Evolutionary conservation across 2,329 filamentous ascomycete species (phyloP), one percentile per base, ranked within the genome.

Genomic region (Conoideocrella luteorostrata): DNA sequence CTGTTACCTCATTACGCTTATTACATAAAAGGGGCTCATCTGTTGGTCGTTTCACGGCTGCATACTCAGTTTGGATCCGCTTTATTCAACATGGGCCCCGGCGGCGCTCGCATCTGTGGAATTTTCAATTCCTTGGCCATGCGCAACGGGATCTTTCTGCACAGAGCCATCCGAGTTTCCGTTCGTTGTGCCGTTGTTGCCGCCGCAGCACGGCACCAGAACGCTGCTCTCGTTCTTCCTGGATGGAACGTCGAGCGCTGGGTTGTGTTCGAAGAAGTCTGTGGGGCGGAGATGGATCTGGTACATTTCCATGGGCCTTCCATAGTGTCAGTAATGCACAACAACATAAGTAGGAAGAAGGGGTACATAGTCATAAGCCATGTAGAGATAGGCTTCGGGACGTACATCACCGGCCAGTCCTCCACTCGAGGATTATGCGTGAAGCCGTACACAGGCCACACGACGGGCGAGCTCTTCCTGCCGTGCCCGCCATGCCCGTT

Each of bases 391-490:
- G 7, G 17, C 18, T 10, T 17, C 7, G 20, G 5, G 29, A 66
- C 70, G 66, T 52, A 72, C 70, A 73, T 74, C 9, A 73, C 70
- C 4, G 70, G 70, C 70, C 70, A 73, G 47, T 74, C 69, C 50
- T 74, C 69, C 5, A 71, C 65, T 5, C 69, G 56, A 1, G 69
- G 69, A 41, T 72, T 72, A 43, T 74, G 69, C 9, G 70, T 74
- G 37, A 74, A 53, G 4, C 70, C 69, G 48, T 71, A 73, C 3
- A 70, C 68, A n/a, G 60, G 65, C 72, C 71, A 75, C 0, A 75
- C 46, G 3, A 71, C 61, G 1, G 61, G 63, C 28, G 54, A 57
- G 38, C 60, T 64, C 47, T 52, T 53, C 29, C 52, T 17, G 5
- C 40, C 44, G 24, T 37, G 43, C 13, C 12, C 7, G 5, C 47